Evolutionary conservation across 345 rosid species (phyloP), one percentile per base, ranked within the genome.

Genomic region (Gossypium mustelinum): DNA sequence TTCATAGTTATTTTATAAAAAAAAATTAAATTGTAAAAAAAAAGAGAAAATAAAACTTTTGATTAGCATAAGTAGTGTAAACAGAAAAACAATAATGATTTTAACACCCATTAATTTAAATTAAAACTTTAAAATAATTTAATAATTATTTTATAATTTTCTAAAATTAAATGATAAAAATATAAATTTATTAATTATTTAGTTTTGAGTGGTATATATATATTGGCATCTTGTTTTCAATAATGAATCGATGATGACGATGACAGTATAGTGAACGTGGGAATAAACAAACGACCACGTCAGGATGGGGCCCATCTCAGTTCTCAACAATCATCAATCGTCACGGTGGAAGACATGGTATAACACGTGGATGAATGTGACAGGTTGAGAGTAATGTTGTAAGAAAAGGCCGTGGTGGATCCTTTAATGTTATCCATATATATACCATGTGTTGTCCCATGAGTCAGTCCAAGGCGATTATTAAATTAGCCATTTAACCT

Each of bases 331-430:
- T 25, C 56, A 68, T 25, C 22, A 68, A 68, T 7, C 41, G 76
- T 72, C 66, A 60, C 6, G 52, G 1, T 4, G 6, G 59, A 29
- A 9, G 55, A 45, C 68, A 29, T 12, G 34, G 9, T 17, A 3
- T 68, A 12, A 29, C 64, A 77, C 74, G 81, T 71, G 82, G 52
- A 17, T 22, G 76, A 71, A 39, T 39, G 11, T 7, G 74, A 77
- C 47, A 22, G 67, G 63, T 10, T 41, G 2, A 27, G 25, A 70
- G 9, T 13, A 55, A 43, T 27, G 57, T 10, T 10, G 4, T 2
- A 34, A 12, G 57, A 50, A 7, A 68, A 24, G 8, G 82, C 64
- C 82, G 66, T 27, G 48, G 0, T n/a, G 77, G 83, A 51, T 50
- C 44, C 44, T 47, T 17, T 9, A 41, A 45, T 47, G 22, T 66